Percentiles rank a stretch among this genome's conserved stretches.
Evolutionary conservation across 2,329 filamentous ascomycete species (phyloP).

Genomic region (Cladosporium austrohemisphaericum): DNA sequence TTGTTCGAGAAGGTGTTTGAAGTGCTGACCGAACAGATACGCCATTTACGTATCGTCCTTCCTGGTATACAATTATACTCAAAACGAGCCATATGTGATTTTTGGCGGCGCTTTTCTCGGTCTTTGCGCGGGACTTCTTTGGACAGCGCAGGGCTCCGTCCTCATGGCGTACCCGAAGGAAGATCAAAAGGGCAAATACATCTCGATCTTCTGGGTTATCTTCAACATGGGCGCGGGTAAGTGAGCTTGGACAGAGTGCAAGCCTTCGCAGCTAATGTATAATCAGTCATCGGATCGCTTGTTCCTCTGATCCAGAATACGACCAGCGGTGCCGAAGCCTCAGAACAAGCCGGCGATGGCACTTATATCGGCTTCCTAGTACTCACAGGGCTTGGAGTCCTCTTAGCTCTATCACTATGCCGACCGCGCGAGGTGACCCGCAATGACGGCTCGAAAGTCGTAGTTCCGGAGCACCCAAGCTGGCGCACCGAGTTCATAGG

Average conservation of each 20-base stretch:
- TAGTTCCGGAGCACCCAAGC: slow-evolving; percentile 85
- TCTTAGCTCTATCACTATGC: slow-evolving; percentile 64
- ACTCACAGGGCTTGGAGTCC: slow-evolving; percentile 68
- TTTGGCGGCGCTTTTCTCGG: slow-evolving; percentile 74
- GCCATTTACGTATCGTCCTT: slow-evolving; percentile 69
- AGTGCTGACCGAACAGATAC: slow-evolving; percentile 49
- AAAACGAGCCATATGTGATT: slow-evolving; percentile 66
- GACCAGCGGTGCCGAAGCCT: slow-evolving; percentile 48
- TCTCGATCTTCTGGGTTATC: slow-evolving; percentile 90
- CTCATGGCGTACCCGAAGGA: slow-evolving; percentile 89
- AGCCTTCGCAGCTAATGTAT: not conserved
- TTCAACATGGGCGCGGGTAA: slow-evolving; percentile 78
- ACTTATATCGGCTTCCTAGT: slow-evolving; percentile 87
- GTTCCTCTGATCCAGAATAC: slow-evolving; percentile 70
- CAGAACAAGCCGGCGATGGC: slow-evolving; percentile 60
- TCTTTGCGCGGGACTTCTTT: slow-evolving; percentile 73
- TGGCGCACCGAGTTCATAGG: slow-evolving; percentile 76
- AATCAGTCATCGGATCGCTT: slow-evolving; percentile 66
- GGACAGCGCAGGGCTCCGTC: slow-evolving; percentile 77
- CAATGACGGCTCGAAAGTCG: slow-evolving; percentile 71
- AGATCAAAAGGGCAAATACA: slow-evolving; percentile 78
- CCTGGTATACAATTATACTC: slow-evolving; percentile 65
- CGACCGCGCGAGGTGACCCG: slow-evolving; percentile 70
- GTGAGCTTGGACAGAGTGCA: not conserved
- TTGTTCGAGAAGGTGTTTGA: not conserved